Conservation (phyloP, 148 eudicot species). For the Arctostaphylos glauca region DNA sequence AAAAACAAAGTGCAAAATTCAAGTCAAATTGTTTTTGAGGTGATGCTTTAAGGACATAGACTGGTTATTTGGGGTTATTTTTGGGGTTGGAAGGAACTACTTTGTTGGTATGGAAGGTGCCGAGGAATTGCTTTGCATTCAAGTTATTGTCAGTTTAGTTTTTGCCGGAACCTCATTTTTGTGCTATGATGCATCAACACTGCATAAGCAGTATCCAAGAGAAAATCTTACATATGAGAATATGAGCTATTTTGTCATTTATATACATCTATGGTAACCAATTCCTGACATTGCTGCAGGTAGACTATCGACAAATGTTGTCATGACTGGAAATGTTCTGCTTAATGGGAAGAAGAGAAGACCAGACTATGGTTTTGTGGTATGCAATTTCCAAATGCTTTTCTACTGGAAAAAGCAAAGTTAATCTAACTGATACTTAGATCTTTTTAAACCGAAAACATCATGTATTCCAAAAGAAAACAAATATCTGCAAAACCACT, state of each 20-base stretch:
- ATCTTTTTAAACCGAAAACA: no score
- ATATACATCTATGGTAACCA: background rate
- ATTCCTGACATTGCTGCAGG: constrained; percentile 40
- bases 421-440: background rate
- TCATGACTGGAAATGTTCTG: constrained; percentile 78
- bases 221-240: background rate
- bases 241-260: background rate
- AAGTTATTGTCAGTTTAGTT: background rate
- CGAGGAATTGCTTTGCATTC: background rate
- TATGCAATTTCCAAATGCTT: constrained; percentile 26
- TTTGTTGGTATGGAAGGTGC: no score
- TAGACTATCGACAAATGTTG: constrained; percentile 65
- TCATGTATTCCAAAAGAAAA: no score
- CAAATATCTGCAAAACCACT: no score
- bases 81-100: no score
- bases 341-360: constrained; percentile 74
- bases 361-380: constrained; percentile 63
- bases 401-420: background rate
- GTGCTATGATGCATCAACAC: background rate
- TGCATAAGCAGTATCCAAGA: background rate
- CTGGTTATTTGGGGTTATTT: no score
- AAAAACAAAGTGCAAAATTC: background rate
- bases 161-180: background rate
- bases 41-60: no score
- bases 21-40: background rate